phyloP scores from a whole-genome alignment of 768 basidiomycete species.

The Ephemerocybe angulata region DNA sequence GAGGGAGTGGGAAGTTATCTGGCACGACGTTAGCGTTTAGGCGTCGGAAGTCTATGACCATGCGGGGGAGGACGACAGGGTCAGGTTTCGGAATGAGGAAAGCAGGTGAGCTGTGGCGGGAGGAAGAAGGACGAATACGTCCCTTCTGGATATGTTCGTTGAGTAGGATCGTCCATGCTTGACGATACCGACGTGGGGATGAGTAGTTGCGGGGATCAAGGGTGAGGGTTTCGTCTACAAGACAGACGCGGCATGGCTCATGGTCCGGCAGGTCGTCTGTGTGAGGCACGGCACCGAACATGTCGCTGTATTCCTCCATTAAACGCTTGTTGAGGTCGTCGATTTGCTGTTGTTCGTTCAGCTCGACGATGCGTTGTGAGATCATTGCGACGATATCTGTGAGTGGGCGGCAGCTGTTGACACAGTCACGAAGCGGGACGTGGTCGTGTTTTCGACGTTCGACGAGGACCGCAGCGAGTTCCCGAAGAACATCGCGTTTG shows the following conservation, averaged over 20 bases:
- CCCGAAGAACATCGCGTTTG: too few relatives aligned
- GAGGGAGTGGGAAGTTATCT: slow-evolving; percentile 17
- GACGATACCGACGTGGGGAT: slow-evolving; percentile 30
- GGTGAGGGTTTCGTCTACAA: not conserved
- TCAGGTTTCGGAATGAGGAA: slow-evolving; percentile 1
- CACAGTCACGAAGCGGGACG: not conserved
- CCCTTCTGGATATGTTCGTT: slow-evolving; percentile 31
- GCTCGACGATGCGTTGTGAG: not conserved
- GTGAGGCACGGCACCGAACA: not conserved
- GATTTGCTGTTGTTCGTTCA: not conserved
- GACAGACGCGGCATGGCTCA: not conserved
- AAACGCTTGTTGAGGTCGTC: not conserved
- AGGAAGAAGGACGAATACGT: slow-evolving; percentile 25
- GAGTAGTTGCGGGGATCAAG: slow-evolving; percentile 20
- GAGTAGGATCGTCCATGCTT: slow-evolving; percentile 30
- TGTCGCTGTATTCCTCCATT: not conserved
- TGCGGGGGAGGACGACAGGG: too few relatives aligned
- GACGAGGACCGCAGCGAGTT: too few relatives aligned
- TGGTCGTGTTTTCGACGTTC: too few relatives aligned
- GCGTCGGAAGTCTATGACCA: too few relatives aligned
- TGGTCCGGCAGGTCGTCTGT: not conserved
- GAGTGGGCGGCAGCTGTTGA: not conserved
- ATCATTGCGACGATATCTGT: not conserved
- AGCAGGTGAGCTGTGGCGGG: slow-evolving; percentile 27
- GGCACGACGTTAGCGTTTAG: slow-evolving; percentile 9